These are phyloP conservation scores for Nicotiana obtusifolia DNA, from an alignment of 257 asterid genomes.

Conservation along the genomic window DNA sequence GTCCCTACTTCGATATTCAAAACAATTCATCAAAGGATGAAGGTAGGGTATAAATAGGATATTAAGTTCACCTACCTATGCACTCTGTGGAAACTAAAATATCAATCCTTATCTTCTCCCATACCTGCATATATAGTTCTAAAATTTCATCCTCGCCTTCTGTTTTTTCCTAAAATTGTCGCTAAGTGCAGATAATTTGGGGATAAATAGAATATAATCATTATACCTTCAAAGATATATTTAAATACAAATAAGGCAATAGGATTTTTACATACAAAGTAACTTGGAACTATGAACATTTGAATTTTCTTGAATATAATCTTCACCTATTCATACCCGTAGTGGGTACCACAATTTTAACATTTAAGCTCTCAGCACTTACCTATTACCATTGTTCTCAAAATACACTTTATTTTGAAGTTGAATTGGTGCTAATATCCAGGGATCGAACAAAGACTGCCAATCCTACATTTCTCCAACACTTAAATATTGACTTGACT, in stretches of 20 bases:
- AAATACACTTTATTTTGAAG: background rate
- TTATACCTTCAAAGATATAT: background rate
- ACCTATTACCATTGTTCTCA: background rate
- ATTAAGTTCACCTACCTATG: background rate
- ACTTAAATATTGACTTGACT: no score
- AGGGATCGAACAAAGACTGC: no score
- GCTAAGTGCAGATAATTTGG: background rate
- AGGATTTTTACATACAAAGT: background rate
- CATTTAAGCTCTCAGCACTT: background rate
- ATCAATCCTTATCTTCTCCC: background rate
- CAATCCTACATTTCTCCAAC: no score
- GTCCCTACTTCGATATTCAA: background rate
- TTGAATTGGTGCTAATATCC: no score
- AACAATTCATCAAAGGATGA: background rate
- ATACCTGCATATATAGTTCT: background rate
- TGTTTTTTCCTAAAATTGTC: background rate
- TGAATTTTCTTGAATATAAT: background rate
- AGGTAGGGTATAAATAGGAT: background rate
- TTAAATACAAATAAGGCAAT: background rate
- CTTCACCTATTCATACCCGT: background rate
- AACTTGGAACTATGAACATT: background rate
- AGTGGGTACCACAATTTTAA: background rate
- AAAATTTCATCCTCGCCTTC: background rate
- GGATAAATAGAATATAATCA: background rate
- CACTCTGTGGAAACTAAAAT: background rate